Conservation (phyloP, 805 yeast genomes). For the Candida arabinofermentans region DNA sequence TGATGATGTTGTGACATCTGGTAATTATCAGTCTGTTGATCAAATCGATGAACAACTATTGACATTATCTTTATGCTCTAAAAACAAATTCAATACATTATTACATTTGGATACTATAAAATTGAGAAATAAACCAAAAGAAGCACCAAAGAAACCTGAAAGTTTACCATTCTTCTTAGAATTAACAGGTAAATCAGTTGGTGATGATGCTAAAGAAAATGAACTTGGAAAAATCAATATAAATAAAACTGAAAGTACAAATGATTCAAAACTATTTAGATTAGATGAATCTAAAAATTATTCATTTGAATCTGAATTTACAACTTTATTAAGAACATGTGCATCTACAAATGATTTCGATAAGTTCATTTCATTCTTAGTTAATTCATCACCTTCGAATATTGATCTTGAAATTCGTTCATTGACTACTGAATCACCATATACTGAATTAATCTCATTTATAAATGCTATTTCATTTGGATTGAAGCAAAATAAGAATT, state of each 20-base stretch:
- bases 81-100: slow-evolving; percentile 73
- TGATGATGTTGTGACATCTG: slow-evolving; percentile 5
- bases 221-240: slow-evolving; percentile 33
- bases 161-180: slow-evolving; percentile 77
- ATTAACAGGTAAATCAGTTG: slow-evolving; percentile 61
- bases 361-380: slow-evolving; percentile 51
- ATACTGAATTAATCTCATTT: slow-evolving; percentile 60
- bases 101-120: slow-evolving; percentile 80
- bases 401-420: slow-evolving; percentile 88
- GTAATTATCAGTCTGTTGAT: slow-evolving; percentile 47
- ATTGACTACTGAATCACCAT: slow-evolving; percentile 61
- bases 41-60: slow-evolving; percentile 62
- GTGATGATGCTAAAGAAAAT: slow-evolving; percentile 58
- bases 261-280: slow-evolving; percentile 30
- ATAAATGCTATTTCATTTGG: slow-evolving; percentile 66
- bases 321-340: slow-evolving; percentile 57
- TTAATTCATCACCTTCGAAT: slow-evolving; percentile 65
- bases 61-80: slow-evolving; percentile 75
- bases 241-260: slow-evolving; percentile 16
- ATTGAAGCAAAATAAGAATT: slow-evolving; percentile 49
- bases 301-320: slow-evolving; percentile 71
- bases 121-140: slow-evolving; percentile 84
- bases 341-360: slow-evolving; percentile 36
- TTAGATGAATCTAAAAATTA: slow-evolving; percentile 34
- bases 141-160: slow-evolving; percentile 81